Conservation (phyloP, 441 rosid genomes). For the Adansonia gregorii region DNA sequence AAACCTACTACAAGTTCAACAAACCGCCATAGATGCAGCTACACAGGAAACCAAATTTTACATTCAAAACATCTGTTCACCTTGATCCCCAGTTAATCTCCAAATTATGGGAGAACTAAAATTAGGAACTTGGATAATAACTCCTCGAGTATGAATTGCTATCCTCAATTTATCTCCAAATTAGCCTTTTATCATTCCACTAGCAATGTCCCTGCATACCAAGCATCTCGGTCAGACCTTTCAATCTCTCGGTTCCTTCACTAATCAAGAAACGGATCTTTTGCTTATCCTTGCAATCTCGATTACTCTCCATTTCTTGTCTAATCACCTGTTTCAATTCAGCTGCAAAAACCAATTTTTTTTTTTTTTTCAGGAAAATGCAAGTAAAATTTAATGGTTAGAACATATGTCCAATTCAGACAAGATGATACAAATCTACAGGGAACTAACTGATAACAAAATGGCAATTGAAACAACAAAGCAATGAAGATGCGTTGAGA, state of each 20-base stretch:
- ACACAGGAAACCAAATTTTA: too few species aligned
- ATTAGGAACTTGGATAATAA: not conserved
- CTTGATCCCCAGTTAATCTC: too few species aligned
- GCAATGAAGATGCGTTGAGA: conserved; percentile 2
- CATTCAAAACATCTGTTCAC: too few species aligned
- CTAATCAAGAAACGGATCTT: conserved; percentile 71
- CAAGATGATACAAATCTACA: not conserved
- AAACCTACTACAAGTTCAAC: too few species aligned
- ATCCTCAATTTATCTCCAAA: too few species aligned
- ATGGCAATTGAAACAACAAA: not conserved
- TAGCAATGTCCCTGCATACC: conserved; percentile 72
- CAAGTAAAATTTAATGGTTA: not conserved
- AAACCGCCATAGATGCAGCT: too few species aligned
- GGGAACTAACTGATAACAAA: not conserved
- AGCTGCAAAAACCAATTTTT: conserved; percentile 41
- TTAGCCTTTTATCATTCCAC: not conserved
- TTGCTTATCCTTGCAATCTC: conserved; percentile 62
- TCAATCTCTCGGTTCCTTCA: conserved; percentile 72
- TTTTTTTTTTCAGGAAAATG: not conserved
- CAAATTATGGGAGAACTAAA: not conserved
- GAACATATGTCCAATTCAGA: not conserved
- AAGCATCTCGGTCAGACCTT: conserved; percentile 72
- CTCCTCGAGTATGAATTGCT: too few species aligned
- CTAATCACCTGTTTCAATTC: conserved; percentile 62
- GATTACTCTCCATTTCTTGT: conserved; percentile 72